phyloP scores from a whole-genome alignment of 1,284 basidiomycete genomes.

The Marasmius fiardii region DNA sequence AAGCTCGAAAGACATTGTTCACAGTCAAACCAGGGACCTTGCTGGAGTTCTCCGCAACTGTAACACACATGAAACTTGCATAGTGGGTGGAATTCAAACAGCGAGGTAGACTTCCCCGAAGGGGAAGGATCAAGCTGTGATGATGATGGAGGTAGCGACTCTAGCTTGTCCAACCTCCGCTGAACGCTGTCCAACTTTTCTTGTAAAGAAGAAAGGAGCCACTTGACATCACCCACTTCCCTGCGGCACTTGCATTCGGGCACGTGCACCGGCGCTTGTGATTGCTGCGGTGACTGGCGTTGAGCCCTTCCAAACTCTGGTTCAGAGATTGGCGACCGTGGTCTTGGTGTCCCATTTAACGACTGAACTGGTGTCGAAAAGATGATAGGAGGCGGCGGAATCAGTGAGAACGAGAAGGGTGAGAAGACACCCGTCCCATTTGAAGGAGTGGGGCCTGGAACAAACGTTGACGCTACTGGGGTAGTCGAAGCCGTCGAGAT shows the following conservation, averaged over 20 bases:
- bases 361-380: slow-evolving; percentile 21
- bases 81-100: background rate
- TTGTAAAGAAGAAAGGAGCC: background rate
- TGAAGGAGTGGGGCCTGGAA: slow-evolving; percentile 7
- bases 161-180: background rate
- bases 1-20: background rate
- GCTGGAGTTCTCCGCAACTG: background rate
- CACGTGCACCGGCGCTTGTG: background rate
- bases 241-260: background rate
- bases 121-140: background rate
- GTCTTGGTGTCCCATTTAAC: background rate
- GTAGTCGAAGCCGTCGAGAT: slow-evolving; percentile 6
- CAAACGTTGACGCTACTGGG: slow-evolving; percentile 6
- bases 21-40: background rate
- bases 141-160: too few relatives aligned
- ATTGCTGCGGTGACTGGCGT: background rate
- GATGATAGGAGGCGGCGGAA: slow-evolving; percentile 37
- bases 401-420: slow-evolving; percentile 25
- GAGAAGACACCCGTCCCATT: slow-evolving; percentile 2
- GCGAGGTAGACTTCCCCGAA: background rate
- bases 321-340: background rate
- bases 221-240: background rate
- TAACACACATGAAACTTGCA: background rate
- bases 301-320: too few relatives aligned
- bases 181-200: background rate